Percentiles rank a stretch among this genome's conserved stretches.
These are phyloP conservation scores for Candida orba DNA, from an alignment of 805 yeast genomes.

Conservation along the genomic window DNA sequence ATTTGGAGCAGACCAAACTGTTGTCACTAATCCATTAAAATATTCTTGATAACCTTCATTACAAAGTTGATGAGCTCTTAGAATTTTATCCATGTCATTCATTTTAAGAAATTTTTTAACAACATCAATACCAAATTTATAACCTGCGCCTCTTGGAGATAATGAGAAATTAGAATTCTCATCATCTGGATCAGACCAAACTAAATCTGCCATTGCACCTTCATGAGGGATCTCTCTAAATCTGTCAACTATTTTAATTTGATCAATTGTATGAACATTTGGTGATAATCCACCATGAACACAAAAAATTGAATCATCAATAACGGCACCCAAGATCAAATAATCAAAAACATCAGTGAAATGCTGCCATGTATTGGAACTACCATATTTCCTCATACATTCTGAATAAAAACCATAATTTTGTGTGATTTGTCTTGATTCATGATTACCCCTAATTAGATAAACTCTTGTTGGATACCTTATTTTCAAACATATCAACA, in stretches of 20 bases:
- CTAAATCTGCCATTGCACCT: constrained; percentile 98
- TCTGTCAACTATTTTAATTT: constrained; percentile 82
- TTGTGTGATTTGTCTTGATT: constrained; percentile 92
- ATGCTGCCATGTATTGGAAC: constrained; percentile 73
- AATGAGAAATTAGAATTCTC: constrained; percentile 71
- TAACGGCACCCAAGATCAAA: constrained; percentile 79
- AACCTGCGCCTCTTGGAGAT: constrained; percentile 96
- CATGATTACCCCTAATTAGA: constrained; percentile 91
- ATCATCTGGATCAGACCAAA: constrained; percentile 97
- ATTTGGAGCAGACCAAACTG: constrained; percentile 99
- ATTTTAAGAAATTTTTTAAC: constrained; percentile 78
- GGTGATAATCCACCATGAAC: constrained; percentile 98
- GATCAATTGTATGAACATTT: constrained; percentile 88
- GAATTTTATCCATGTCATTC: constrained; percentile 72
- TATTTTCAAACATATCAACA: constrained; percentile 74
- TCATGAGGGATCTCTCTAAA: constrained; percentile 96
- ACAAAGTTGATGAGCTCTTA: constrained; percentile 94
- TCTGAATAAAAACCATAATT: constrained; percentile 96
- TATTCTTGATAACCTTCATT: constrained; percentile 93
- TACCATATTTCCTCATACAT: constrained; percentile 83
- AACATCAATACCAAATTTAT: constrained; percentile 87
- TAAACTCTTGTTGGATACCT: constrained; percentile 82
- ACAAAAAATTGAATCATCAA: constrained; percentile 85
- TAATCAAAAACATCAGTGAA: constrained; percentile 93
- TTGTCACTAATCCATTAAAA: constrained; percentile 84